Evolutionary conservation across 441 rosid species (phyloP).

Genomic region (Arabidopsis lyrata): DNA sequence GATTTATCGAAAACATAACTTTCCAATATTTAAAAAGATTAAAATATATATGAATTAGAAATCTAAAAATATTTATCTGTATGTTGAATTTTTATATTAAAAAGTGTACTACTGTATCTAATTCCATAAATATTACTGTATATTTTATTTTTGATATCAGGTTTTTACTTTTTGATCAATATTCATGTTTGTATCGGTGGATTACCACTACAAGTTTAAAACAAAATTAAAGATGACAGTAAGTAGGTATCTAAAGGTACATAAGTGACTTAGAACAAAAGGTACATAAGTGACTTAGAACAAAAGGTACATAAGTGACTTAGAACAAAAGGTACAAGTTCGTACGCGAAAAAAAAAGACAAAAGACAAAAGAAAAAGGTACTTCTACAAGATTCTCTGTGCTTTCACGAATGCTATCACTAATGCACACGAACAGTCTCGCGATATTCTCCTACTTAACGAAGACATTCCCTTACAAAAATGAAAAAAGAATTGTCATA

Average conservation of each 20-base stretch:
- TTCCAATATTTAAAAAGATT: no score
- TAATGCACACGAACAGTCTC: slow-evolving; percentile 24
- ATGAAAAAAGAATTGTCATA: background rate
- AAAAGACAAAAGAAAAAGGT: no score
- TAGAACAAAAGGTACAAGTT: no score
- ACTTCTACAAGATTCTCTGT: slow-evolving; percentile 15
- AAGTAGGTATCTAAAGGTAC: slow-evolving; percentile 2
- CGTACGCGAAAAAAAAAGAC: no score
- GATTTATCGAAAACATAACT: no score
- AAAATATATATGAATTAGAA: no score
- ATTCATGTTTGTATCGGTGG: background rate
- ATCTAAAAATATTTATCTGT: background rate
- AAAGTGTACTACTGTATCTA: no score
- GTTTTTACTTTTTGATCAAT: background rate
- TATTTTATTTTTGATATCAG: background rate
- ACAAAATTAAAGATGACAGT: background rate
- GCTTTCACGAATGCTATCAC: slow-evolving; percentile 8
- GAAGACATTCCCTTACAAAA: slow-evolving; percentile 21
- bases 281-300: no score
- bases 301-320: no score
- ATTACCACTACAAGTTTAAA: background rate
- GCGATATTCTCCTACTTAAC: slow-evolving; percentile 19
- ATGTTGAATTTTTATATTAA: no score
- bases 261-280: background rate
- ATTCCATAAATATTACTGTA: no score